A percentile compares a stretch with the other conserved stretches of the same genome.
Conservation (phyloP, 2,329 filamentous ascomycete species). For the Geoglossum cookeanum region DNA sequence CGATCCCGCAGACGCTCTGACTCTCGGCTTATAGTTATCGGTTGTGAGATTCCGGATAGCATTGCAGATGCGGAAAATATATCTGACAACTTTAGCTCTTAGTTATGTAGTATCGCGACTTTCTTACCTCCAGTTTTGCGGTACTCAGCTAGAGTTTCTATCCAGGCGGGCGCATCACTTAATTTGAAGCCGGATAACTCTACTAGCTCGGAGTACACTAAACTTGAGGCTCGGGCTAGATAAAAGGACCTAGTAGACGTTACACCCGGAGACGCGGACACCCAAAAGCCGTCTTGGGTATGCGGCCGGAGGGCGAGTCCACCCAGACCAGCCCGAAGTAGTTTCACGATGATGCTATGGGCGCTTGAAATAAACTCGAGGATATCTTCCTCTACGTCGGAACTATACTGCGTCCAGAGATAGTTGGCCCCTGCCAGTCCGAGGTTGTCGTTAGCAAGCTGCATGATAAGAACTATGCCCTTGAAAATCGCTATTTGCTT, state of each 20-base stretch:
- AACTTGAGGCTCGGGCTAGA: slow-evolving; percentile 20
- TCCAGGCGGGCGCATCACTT: slow-evolving; percentile 9
- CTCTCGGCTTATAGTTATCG: slow-evolving; percentile 27
- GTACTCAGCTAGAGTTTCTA: slow-evolving; percentile 13
- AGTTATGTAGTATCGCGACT: neutral
- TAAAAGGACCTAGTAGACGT: slow-evolving; percentile 22
- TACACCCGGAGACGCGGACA: slow-evolving; percentile 13
- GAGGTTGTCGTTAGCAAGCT: slow-evolving; percentile 40
- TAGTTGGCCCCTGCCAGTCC: slow-evolving; percentile 35
- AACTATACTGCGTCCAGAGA: slow-evolving; percentile 28
- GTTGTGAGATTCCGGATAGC: slow-evolving; percentile 29
- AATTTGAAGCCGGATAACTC: slow-evolving; percentile 23
- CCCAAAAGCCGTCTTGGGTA: slow-evolving; percentile 5
- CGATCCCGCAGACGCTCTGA: slow-evolving; percentile 38
- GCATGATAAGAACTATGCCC: slow-evolving; percentile 33
- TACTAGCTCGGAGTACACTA: slow-evolving; percentile 20
- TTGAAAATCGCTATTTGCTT: slow-evolving; percentile 24
- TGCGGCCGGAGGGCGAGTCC: neutral
- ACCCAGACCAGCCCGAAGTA: neutral
- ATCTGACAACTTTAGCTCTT: slow-evolving; percentile 21
- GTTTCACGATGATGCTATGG: neutral
- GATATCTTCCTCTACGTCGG: slow-evolving; percentile 32
- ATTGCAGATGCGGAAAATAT: slow-evolving; percentile 27
- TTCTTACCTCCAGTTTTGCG: slow-evolving; percentile 17
- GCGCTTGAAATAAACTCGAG: slow-evolving; percentile 27